A percentile compares a stretch with the other conserved stretches of the same genome.
These are phyloP conservation scores for Backusella macrospora DNA, from an alignment of 192 early-diverging fungal species.

Conservation along the genomic window DNA sequence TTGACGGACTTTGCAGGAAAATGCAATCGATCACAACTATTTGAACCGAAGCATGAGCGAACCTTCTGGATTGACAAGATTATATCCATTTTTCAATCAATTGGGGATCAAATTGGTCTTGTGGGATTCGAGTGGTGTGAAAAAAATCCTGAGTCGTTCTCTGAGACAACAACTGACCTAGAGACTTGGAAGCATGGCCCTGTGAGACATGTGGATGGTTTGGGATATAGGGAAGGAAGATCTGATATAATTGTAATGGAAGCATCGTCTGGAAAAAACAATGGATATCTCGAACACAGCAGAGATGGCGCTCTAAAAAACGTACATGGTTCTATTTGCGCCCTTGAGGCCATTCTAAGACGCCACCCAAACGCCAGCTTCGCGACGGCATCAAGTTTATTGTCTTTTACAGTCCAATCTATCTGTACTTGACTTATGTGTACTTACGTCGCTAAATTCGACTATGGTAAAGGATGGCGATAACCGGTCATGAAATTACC, in stretches of 20 bases:
- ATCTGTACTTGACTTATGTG: too few species aligned
- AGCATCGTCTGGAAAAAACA: neutral
- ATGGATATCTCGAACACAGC: conserved; percentile 17
- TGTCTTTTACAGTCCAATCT: conserved; percentile 19
- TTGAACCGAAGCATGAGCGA: neutral
- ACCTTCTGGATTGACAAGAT: conserved; percentile 14
- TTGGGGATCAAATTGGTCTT: conserved; percentile 5
- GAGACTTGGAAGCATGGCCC: neutral
- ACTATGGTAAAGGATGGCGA: too few species aligned
- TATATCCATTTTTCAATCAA: neutral
- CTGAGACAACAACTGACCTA: neutral
- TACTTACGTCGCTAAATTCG: too few species aligned
- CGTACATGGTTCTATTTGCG: conserved; percentile 18
- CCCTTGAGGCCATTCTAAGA: conserved; percentile 14
- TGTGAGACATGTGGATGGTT: neutral
- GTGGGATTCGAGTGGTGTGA: conserved; percentile 15
- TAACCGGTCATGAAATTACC: too few species aligned
- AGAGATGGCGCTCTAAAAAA: conserved; percentile 18
- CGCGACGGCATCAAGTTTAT: neutral
- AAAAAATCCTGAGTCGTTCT: neutral
- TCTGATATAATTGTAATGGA: neutral
- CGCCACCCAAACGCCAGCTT: neutral
- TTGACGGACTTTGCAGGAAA: neutral
- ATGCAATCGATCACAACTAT: neutral
- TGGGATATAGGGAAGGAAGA: neutral